Conservation (phyloP, 2,329 filamentous ascomycete species). For the Dactylellina parvicollis region DNA sequence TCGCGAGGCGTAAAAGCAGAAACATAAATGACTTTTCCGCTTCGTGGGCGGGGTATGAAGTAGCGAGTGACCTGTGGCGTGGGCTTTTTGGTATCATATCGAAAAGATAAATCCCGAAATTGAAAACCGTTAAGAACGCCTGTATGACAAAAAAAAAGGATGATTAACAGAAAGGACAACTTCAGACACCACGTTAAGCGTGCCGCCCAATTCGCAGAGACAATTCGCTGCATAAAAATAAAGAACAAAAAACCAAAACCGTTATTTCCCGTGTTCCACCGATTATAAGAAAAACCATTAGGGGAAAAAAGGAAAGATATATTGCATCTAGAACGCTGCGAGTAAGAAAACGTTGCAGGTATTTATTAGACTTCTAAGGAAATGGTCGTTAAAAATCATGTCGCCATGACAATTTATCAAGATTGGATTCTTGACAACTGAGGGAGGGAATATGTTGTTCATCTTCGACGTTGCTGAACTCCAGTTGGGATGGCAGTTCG, state of each 20-base stretch:
- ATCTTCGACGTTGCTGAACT: conserved; percentile 51
- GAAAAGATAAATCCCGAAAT: conserved; percentile 53
- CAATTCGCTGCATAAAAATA: conserved; percentile 38
- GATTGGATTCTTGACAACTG: conserved; percentile 22
- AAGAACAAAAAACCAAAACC: conserved; percentile 35
- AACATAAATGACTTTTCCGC: conserved; percentile 52
- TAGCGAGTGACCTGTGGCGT: conserved; percentile 55
- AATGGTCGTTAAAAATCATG: conserved; percentile 51
- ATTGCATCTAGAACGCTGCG: conserved; percentile 52
- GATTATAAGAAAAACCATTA: conserved; percentile 40
- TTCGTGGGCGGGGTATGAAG: conserved; percentile 47
- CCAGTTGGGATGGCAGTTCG: conserved; percentile 51
- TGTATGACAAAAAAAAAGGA: conserved; percentile 43
- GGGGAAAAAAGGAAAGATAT: conserved; percentile 34
- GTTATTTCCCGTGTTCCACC: conserved; percentile 51
- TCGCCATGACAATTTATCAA: conserved; percentile 51
- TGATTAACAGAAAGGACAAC: conserved; percentile 44
- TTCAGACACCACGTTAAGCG: conserved; percentile 48
- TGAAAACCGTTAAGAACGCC: conserved; percentile 54
- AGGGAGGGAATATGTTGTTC: background rate
- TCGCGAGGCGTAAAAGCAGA: conserved; percentile 36
- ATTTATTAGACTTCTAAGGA: conserved; percentile 46
- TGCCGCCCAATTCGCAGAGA: conserved; percentile 40
- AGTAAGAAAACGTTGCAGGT: conserved; percentile 43
- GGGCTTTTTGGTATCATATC: conserved; percentile 55